Percentiles rank a stretch among this genome's conserved stretches.
These are phyloP conservation scores for Dispira simplex DNA, from an alignment of 192 early-diverging fungal genomes.

Conservation along the genomic window DNA sequence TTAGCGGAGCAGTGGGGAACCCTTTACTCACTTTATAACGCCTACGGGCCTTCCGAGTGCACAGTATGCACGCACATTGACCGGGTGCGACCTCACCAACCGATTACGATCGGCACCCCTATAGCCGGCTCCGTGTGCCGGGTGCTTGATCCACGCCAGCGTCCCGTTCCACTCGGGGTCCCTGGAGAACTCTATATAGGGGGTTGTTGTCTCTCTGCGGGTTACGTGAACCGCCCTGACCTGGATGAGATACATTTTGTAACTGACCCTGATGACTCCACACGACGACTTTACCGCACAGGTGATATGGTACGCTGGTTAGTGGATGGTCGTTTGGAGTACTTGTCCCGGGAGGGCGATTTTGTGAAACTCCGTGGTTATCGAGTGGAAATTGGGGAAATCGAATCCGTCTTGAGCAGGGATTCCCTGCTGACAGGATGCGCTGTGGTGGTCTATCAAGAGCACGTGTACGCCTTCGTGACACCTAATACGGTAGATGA, in stretches of 20 bases:
- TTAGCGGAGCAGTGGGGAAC: not conserved
- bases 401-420: not conserved
- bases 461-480: slow-evolving; percentile 1
- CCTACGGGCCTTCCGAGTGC: slow-evolving; percentile 1
- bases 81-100: not conserved
- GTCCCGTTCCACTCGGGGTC: slow-evolving; percentile 1
- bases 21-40: not conserved
- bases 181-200: not conserved
- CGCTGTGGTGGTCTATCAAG: not conserved
- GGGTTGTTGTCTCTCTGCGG: not conserved
- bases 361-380: not conserved
- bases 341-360: not conserved
- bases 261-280: not conserved
- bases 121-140: not conserved
- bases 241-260: not conserved
- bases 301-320: slow-evolving; percentile 6
- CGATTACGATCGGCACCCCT: slow-evolving; percentile 1
- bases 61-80: not conserved
- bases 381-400: not conserved
- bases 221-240: slow-evolving; percentile 5
- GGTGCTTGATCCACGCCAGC: not conserved
- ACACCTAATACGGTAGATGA: not conserved
- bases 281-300: not conserved
- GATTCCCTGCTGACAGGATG: not conserved
- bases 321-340: not conserved